These are phyloP conservation scores for Salicornia ramosissima DNA, from an alignment of 148 eudicot genomes.

Conservation along the genomic window DNA sequence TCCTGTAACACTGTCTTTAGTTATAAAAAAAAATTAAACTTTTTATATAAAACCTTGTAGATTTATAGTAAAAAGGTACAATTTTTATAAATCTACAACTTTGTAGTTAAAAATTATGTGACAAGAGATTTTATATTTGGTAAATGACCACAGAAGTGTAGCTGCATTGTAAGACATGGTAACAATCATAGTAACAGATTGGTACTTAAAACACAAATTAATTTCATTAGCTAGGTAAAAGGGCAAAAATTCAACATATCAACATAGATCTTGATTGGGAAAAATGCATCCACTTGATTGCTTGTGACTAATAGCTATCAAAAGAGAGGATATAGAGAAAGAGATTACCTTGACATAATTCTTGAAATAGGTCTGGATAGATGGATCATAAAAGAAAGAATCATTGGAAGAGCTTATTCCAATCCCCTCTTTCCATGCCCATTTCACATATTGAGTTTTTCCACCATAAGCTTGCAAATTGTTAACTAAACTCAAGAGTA, in stretches of 20 bases:
- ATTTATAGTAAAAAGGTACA: no score
- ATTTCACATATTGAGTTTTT: conserved; percentile 87
- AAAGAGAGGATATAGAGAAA: not conserved
- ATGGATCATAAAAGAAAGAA: conserved; percentile 94
- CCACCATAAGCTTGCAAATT: conserved; percentile 94
- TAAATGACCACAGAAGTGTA: no score
- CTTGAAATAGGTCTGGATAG: conserved; percentile 80
- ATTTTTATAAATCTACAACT: no score
- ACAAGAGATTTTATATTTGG: no score
- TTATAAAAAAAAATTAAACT: no score
- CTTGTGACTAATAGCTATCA: not conserved
- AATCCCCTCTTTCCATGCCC: conserved; percentile 97
- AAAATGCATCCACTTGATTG: not conserved
- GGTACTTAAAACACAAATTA: not conserved
- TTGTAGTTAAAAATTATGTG: no score
- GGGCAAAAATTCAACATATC: not conserved
- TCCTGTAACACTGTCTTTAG: no score
- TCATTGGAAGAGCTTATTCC: conserved; percentile 90
- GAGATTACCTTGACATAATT: conserved; percentile 68
- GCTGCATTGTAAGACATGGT: no score
- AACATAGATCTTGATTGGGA: not conserved
- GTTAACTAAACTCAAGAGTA: conserved; percentile 72
- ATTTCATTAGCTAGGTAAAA: not conserved
- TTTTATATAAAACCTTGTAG: no score
- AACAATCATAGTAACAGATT: not conserved